These are phyloP conservation scores for Inonotus hispidus DNA, from an alignment of 1,284 basidiomycete species.

Conservation along the genomic window DNA sequence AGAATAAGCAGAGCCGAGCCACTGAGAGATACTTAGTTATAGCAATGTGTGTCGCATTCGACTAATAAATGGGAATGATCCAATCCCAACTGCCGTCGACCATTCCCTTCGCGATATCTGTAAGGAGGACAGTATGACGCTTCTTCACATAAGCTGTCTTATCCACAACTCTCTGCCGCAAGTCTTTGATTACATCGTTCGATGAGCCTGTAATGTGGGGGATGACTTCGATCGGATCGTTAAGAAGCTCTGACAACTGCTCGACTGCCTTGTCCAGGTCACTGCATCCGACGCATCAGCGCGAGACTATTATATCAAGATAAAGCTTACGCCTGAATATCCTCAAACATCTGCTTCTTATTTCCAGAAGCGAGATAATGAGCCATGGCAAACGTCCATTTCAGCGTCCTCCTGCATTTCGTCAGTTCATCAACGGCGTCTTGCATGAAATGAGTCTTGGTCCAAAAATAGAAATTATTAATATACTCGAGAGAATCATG, in stretches of 20 bases:
- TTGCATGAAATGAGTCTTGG: conserved; percentile 50
- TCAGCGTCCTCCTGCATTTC: conserved; percentile 55
- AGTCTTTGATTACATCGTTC: conserved; percentile 37
- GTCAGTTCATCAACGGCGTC: conserved; percentile 54
- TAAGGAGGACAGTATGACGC: conserved; percentile 46
- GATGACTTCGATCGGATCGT: conserved; percentile 49
- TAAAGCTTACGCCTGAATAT: conserved; percentile 46
- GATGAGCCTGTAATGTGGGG: conserved; percentile 21
- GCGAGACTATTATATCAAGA: neutral
- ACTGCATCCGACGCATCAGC: conserved; percentile 23
- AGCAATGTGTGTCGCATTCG: neutral
- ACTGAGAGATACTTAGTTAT: no score
- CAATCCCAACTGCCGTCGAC: conserved; percentile 37
- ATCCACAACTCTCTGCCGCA: conserved; percentile 56
- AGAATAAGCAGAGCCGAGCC: no score
- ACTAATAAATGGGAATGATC: conserved; percentile 12
- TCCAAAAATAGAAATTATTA: neutral
- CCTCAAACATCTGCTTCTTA: conserved; percentile 63
- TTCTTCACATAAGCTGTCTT: conserved; percentile 42
- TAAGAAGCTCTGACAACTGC: conserved; percentile 54
- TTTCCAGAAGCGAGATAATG: conserved; percentile 59
- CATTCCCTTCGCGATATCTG: conserved; percentile 49
- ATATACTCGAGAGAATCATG: neutral
- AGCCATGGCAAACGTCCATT: conserved; percentile 71
- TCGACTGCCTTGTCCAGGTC: conserved; percentile 66